These are phyloP conservation scores for Verticillium albo-atrum DNA, from an alignment of 2,329 filamentous ascomycete species.

Conservation along the genomic window DNA sequence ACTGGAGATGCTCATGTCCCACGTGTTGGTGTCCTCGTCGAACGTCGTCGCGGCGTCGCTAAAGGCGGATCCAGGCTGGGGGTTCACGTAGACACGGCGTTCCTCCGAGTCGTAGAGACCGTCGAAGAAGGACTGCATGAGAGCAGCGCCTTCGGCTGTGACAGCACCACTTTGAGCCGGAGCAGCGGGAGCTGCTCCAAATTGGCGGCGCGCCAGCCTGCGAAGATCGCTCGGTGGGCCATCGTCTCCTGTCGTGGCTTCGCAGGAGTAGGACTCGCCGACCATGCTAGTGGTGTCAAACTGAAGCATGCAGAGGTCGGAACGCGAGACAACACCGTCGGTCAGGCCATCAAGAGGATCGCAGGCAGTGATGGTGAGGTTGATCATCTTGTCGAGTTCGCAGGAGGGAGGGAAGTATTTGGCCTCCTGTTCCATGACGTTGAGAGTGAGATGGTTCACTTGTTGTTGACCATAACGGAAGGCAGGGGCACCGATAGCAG, in stretches of 20 bases:
- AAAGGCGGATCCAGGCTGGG: conserved; percentile 24
- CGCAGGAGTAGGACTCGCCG: conserved; percentile 27
- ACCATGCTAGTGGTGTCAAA: conserved; percentile 26
- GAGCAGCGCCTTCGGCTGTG: conserved; percentile 25
- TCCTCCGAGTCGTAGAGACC: conserved; percentile 31
- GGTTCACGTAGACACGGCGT: conserved; percentile 29
- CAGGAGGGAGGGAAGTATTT: conserved; percentile 33
- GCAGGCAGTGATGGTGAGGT: conserved; percentile 49
- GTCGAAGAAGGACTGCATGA: conserved; percentile 26
- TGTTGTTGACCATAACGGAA: conserved; percentile 41
- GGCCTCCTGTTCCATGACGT: conserved; percentile 31
- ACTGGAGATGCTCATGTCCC: conserved; percentile 24
- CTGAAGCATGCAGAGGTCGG: conserved; percentile 28
- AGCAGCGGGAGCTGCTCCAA: conserved; percentile 21
- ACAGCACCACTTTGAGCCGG: conserved; percentile 29
- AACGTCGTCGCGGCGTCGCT: conserved; percentile 27
- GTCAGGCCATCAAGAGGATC: conserved; percentile 49
- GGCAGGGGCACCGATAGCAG: conserved; percentile 40
- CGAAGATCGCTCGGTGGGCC: conserved; percentile 12
- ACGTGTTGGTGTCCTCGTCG: conserved; percentile 21
- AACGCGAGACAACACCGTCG: conserved; percentile 30
- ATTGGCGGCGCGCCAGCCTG: conserved; percentile 2
- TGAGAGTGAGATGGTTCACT: conserved; percentile 33
- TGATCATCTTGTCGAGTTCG: conserved; percentile 39
- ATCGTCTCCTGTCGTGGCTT: conserved; percentile 33